Percentiles rank a stretch among this genome's conserved stretches.
Evolutionary conservation across 768 basidiomycete genomes (phyloP).

Genomic region (Ramaria sp.): DNA sequence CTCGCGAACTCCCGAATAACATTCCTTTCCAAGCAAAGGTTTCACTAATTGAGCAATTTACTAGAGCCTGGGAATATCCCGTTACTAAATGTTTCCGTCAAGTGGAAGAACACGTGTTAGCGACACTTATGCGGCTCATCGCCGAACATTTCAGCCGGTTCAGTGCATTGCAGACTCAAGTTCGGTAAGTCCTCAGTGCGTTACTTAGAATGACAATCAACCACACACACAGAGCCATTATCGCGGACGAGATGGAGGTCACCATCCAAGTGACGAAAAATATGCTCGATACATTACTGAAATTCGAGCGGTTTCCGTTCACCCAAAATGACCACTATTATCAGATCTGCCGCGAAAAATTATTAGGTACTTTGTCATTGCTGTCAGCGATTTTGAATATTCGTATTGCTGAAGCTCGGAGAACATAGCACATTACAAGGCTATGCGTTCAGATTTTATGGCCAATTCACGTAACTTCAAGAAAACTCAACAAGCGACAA

Average conservation of each 20-base stretch:
- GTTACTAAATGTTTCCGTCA: conserved; percentile 23
- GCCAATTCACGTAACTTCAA: no score
- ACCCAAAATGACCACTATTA: conserved; percentile 35
- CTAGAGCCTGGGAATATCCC: conserved; percentile 27
- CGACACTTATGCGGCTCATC: conserved; percentile 20
- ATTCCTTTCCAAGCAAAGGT: conserved; percentile 28
- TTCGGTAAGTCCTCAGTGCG: conserved; percentile 23
- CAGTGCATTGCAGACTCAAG: conserved; percentile 20
- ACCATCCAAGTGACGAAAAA: conserved; percentile 16
- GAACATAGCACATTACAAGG: neutral
- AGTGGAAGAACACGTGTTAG: conserved; percentile 22
- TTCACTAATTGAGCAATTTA: conserved; percentile 23
- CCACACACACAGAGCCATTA: conserved; percentile 16
- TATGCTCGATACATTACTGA: conserved; percentile 3
- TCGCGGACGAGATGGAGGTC: conserved; percentile 20
- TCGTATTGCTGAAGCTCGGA: no score
- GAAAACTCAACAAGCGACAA: no score
- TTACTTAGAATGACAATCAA: neutral
- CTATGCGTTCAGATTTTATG: neutral
- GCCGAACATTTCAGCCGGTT: conserved; percentile 31
- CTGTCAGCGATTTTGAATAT: no score
- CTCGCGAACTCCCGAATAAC: conserved; percentile 28
- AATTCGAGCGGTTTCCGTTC: conserved; percentile 20
- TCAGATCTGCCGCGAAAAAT: conserved; percentile 22
- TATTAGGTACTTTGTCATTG: conserved; percentile 14